Evolutionary conservation across 306 rosid species (phyloP).

Genomic region (Dryas octopetala): DNA sequence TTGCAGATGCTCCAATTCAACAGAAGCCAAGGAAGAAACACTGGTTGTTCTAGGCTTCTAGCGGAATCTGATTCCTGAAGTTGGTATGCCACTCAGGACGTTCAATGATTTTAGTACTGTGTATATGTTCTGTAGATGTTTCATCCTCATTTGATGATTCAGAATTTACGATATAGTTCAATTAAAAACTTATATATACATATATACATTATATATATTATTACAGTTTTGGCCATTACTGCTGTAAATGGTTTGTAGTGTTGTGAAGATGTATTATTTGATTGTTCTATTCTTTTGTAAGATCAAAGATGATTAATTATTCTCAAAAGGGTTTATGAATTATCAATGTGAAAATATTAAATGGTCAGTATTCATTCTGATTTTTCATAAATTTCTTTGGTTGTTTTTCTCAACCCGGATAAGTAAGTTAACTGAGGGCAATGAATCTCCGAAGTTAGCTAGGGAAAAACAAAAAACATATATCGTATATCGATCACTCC

Average conservation of each 20-base stretch:
- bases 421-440: not conserved
- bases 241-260: not conserved
- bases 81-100: conserved; percentile 12
- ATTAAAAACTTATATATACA: not conserved
- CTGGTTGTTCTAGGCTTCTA: conserved; percentile 85
- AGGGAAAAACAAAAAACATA: conserved; percentile 11
- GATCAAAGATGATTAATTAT: not conserved
- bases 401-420: not conserved
- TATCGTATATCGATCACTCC: not conserved
- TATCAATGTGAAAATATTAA: not conserved
- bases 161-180: not conserved
- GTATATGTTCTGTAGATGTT: conserved; percentile 12
- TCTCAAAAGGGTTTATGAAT: not conserved
- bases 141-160: not conserved
- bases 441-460: not conserved
- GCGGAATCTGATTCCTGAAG: conserved; percentile 24
- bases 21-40: conserved; percentile 69
- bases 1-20: conserved; percentile 64
- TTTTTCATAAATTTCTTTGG: not conserved
- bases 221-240: not conserved
- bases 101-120: conserved; percentile 4
- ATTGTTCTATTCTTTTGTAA: conserved; percentile 14
- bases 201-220: not conserved
- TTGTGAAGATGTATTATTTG: not conserved
- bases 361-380: not conserved